Evolutionary conservation across 2,329 filamentous ascomycete genomes (phyloP), one percentile per base, ranked within the genome.

Genomic region (Penicillium sp.): DNA sequence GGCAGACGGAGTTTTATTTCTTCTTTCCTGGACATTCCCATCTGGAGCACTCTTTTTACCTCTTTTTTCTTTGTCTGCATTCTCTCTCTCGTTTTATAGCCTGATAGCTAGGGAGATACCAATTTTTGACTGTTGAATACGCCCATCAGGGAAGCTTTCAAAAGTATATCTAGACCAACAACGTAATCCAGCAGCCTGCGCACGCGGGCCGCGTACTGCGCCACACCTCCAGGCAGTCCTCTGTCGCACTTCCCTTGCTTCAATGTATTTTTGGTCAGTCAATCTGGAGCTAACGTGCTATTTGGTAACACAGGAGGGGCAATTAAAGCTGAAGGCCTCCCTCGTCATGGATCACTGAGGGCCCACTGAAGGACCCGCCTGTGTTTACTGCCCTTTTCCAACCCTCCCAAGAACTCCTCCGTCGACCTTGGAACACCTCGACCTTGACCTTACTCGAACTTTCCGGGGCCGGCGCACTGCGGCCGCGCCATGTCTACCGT

Each of bases 61-160:
- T 21, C 18, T 21, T 26, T 26, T 49, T 57, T 52, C 44, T 47
- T 52, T 45, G 13, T 39, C 36, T 42, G 42, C 24, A 45, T 42
- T 18, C 21, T 39, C 23, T 50, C 28, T 36, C 16, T 41, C 28
- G 47, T 45, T 33, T 39, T 44, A 54, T 45, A 53, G 41, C 48
- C 44, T 41, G 61, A 51, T 60, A 63, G 54, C 52, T 59, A 45
- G 54, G 51, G 52, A 65, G 63, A 65, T 65, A 65, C 60, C 59
- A 65, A 56, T 45, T 56, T 49, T 53, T 46, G 52, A 60, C 59
- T 56, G 49, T 53, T 46, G 51, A 60, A 59, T 56, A 56, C 44
- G 41, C 42, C 42, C 24, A 36, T 6, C 18, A 13, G 24, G 21
- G 28, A 36, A 21, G 28, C 24, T 23, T 6, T 15, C 39, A 15